Conservation (phyloP, 331 rosid genomes). For the Ulmus americana region DNA sequence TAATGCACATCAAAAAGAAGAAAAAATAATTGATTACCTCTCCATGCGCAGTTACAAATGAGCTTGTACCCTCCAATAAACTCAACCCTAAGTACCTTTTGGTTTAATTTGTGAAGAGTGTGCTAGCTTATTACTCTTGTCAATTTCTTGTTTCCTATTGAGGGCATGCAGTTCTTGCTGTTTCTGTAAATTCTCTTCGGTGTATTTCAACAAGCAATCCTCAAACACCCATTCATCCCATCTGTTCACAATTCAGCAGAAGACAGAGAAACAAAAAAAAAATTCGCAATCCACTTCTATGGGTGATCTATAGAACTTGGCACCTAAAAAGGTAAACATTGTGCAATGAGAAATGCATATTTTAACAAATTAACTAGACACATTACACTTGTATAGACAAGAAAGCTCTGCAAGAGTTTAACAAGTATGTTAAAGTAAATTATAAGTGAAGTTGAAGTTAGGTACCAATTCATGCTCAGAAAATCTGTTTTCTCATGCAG, state of each 20-base stretch:
- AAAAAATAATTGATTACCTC: no score
- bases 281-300: no score
- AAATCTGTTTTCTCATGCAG: conserved; percentile 72
- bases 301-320: no score
- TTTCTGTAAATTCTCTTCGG: conserved; percentile 47
- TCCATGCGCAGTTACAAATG: no score
- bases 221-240: conserved; percentile 85
- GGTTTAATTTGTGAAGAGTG: no score
- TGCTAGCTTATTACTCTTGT: no score
- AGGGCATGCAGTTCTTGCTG: conserved; percentile 35
- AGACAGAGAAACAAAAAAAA: neutral
- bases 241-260: conserved; percentile 33
- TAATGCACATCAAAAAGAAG: no score
- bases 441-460: conserved; percentile 19
- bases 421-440: conserved; percentile 2
- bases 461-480: conserved; percentile 79
- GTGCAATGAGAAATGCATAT: no score
- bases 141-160: conserved; percentile 20
- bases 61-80: no score
- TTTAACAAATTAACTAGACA: no score
- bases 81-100: no score
- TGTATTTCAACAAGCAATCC: conserved; percentile 59
- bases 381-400: neutral
- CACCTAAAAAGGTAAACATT: no score
- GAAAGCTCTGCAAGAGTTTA: neutral